Base-by-base conservation (phyloP, 768 basidiomycete species). In the Tricholoma hemisulphureum region DNA sequence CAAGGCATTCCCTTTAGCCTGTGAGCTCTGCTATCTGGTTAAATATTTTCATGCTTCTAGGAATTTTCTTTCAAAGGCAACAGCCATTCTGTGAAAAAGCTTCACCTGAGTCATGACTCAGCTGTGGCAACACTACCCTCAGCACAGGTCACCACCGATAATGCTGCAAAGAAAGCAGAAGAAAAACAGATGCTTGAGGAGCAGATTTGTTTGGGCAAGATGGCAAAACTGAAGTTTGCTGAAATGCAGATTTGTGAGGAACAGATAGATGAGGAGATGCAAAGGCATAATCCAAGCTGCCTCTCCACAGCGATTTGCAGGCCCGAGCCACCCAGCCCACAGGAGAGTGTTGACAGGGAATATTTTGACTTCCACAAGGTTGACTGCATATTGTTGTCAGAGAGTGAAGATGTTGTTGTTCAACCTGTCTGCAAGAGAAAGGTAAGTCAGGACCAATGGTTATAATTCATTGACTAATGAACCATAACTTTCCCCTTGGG, bases 101-200 rank as follows among this genome's bases (percentile, higher is more conserved):
- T n/a, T n/a, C n/a, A n/a, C n/a, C n/a, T n/a, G n/a, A n/a, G n/a
- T n/a, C n/a, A n/a, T n/a, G n/a, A n/a, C n/a, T n/a, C n/a, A n/a
- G n/a, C n/a, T n/a, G n/a, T n/a, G n/a, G n/a, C n/a, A n/a, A n/a
- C n/a, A n/a, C n/a, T n/a, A n/a, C n/a, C n/a, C n/a, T n/a, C n/a
- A n/a, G n/a, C n/a, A n/a, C n/a, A 66, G 14, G 55, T 66, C 24
- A 56, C 52, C 39, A 34, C 52, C 20, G 52, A 53, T 29, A 29
- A 35, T 35, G 52, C 28, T 14, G 52, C 32, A 14, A 32, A 53
- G 52, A 53, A 20, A 39, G 29, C 8, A 23, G 32, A 32, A 13
- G 46, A 56, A 50, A 46, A 51, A 34, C 50, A 51, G 34, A 14
- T 56, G 21, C 34, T 18, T 49, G 55, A 56, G 34, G 45, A 48